Conservation (phyloP, 2,329 filamentous ascomycete species). For the Verticillium nonalfalfae region DNA sequence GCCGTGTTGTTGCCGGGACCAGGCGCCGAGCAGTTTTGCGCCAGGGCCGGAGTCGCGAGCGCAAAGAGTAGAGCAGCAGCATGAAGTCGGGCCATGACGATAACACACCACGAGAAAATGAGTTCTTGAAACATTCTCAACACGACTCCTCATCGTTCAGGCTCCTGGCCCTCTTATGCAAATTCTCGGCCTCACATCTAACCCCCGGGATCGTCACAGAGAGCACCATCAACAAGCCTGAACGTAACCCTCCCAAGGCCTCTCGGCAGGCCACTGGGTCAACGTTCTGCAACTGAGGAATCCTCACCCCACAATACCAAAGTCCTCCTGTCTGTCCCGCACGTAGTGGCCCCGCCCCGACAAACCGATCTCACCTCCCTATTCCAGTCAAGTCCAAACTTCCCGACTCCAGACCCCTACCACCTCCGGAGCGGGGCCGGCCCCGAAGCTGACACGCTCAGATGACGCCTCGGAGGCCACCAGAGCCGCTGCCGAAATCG, state of each 20-base stretch:
- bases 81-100: not conserved
- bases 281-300: not conserved
- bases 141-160: not conserved
- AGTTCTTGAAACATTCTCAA: not conserved
- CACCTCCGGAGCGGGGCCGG: not conserved
- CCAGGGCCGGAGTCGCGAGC: not conserved
- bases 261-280: not conserved
- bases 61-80: not conserved
- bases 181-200: not conserved
- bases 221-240: not conserved
- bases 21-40: not conserved
- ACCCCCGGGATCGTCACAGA: not conserved
- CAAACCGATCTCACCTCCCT: not conserved
- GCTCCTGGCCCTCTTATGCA: not conserved
- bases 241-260: not conserved
- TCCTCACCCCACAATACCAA: not conserved
- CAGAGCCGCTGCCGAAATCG: not conserved
- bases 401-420: not conserved
- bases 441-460: not conserved
- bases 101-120: not conserved
- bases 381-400: not conserved
- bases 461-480: not conserved
- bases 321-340: not conserved
- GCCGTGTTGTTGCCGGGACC: not conserved
- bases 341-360: not conserved